phyloP scores from a whole-genome alignment of 441 rosid species.

The Euphorbia celastroides region DNA sequence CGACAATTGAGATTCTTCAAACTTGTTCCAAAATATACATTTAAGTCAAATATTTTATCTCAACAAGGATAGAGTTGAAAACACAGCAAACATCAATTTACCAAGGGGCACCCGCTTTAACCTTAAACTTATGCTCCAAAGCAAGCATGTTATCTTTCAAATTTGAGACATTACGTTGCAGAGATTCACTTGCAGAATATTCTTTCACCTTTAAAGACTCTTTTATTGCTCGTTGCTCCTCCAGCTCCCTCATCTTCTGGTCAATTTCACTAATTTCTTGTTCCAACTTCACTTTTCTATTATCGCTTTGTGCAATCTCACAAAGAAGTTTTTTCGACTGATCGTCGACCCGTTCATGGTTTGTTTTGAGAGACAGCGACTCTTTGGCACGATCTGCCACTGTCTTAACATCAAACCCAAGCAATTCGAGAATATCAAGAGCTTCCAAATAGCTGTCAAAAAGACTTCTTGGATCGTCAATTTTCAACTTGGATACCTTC shows the following conservation, averaged over 20 bases:
- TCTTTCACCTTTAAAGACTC: neutral
- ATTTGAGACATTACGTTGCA: neutral
- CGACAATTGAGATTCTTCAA: too few species aligned
- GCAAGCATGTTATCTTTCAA: neutral
- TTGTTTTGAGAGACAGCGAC: slow-evolving; percentile 2
- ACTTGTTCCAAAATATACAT: too few species aligned
- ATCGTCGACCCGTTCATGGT: neutral
- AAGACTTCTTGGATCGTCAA: neutral
- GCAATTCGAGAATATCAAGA: slow-evolving; percentile 8
- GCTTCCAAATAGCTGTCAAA: slow-evolving; percentile 3
- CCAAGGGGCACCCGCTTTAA: neutral
- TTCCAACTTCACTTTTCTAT: neutral
- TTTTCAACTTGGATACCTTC: slow-evolving; percentile 12
- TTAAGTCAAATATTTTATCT: too few species aligned
- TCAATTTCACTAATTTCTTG: slow-evolving; percentile 1
- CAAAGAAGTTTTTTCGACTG: neutral
- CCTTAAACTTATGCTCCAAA: neutral
- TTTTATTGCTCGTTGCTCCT: neutral
- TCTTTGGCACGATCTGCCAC: neutral
- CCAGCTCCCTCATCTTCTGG: neutral
- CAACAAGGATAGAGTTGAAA: neutral
- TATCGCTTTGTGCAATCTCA: neutral
- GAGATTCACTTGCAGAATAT: neutral
- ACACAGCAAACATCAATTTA: neutral
- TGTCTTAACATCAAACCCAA: slow-evolving; percentile 15